Evolutionary conservation across 371 early-diverging fungal genomes (phyloP), one percentile per base, ranked within the genome.

Genomic region (Apophysomyces trapeziformis): DNA sequence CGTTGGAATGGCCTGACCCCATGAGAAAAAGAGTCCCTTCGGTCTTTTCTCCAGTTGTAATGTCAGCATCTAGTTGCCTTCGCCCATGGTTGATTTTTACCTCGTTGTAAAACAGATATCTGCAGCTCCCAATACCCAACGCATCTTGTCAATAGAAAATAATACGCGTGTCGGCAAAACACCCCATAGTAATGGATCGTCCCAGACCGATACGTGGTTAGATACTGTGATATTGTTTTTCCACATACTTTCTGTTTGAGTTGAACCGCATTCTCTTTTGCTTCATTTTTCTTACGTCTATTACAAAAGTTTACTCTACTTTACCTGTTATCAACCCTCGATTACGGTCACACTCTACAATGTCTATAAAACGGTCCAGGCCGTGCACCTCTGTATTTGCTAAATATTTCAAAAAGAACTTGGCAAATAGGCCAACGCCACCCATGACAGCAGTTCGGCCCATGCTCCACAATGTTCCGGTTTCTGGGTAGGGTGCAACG

Each of bases 121-220:
- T 60, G 88, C 90, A 5, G 96, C 95, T 16, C 95, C 94, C 26
- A 95, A 74, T 1, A 91, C 89, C 93, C 95, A 95, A 16, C 96
- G 86, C 82, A 90, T 82, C 37, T 68, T 85, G 54, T 64, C 74
- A 54, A 74, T 76, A 26, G 84, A 76, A 16, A 82, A 71, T 47
- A 84, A 67, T 2, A 77, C 79, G 12, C 73, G 78, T 65, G 78
- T 58, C 8, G 92, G 93, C 60, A 93, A 68, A 0, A 85, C 74
- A 13, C 93, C 94, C 93, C 93, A 96, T 38, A 95, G 65, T 8
- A 92, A 41, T 7, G 96, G 96, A 66, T 96, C 96, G 56, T 96
- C 96, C 65, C 91, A 69, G 9, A 87, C 88, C 63, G 73, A 77
- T 21, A 71, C 66, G 59, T 78, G 84, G 63, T 83, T 83, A n/a